A percentile compares a stretch with the other conserved stretches of the same genome.
These are phyloP conservation scores for Pythium rhizo-oryzae DNA, from an alignment of 352 stramenopile species.

Conservation along the genomic window DNA sequence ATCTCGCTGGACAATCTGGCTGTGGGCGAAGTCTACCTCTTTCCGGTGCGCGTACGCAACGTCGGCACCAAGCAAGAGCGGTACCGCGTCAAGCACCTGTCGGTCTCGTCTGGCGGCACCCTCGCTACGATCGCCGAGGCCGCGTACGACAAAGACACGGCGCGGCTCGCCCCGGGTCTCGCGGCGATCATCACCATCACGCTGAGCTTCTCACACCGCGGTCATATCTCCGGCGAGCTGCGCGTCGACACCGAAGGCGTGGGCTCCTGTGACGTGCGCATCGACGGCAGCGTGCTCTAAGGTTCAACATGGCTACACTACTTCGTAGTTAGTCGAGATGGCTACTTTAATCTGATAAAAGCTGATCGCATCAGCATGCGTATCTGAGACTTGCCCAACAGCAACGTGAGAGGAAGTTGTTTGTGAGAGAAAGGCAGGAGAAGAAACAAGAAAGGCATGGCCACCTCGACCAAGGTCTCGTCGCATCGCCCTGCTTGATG, in stretches of 20 bases:
- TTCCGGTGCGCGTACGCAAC: slow-evolving; percentile 68
- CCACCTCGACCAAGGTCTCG: no score
- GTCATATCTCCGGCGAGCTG: slow-evolving; percentile 44
- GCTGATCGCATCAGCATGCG: not conserved
- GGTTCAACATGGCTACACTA: slow-evolving; percentile 13
- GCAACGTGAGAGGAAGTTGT: not conserved
- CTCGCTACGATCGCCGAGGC: slow-evolving; percentile 50
- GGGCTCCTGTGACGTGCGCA: slow-evolving; percentile 48
- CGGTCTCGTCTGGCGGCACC: slow-evolving; percentile 40
- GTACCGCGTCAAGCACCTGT: slow-evolving; percentile 61
- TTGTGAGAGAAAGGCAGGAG: not conserved
- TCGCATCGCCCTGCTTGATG: no score
- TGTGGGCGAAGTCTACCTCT: slow-evolving; percentile 62
- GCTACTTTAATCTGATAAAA: slow-evolving; percentile 2
- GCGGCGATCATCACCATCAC: slow-evolving; percentile 63
- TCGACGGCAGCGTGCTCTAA: slow-evolving; percentile 49
- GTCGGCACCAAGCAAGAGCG: slow-evolving; percentile 67
- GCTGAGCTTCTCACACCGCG: slow-evolving; percentile 59
- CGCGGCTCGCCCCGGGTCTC: slow-evolving; percentile 57
- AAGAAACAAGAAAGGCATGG: not conserved
- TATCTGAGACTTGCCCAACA: not conserved
- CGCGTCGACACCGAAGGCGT: slow-evolving; percentile 58
- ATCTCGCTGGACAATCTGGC: slow-evolving; percentile 44
- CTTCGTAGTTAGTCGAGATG: not conserved
- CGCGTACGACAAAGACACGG: slow-evolving; percentile 60